These are phyloP conservation scores for Xylaria sp. DNA, from an alignment of 2,329 filamentous ascomycete genomes.

Conservation along the genomic window DNA sequence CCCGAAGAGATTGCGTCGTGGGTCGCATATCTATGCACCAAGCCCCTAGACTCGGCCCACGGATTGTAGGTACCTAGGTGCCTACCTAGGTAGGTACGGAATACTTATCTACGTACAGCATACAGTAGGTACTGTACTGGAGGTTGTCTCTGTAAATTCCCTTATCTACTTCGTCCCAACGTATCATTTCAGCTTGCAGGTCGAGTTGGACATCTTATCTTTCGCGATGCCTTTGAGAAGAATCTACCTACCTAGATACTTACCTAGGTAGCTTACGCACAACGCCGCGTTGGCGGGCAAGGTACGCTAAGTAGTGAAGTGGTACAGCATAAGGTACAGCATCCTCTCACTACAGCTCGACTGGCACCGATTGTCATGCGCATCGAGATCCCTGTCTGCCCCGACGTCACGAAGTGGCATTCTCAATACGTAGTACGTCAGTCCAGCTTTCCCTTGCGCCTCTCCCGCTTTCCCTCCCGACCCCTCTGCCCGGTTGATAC, in stretches of 20 bases:
- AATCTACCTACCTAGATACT: neutral
- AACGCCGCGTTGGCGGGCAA: neutral
- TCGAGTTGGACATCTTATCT: neutral
- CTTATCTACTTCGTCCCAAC: too few species aligned
- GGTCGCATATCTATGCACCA: too few species aligned
- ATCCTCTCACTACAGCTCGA: neutral
- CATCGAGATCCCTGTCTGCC: slow-evolving; percentile 3
- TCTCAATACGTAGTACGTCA: slow-evolving; percentile 11
- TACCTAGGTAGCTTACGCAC: neutral
- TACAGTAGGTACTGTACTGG: neutral
- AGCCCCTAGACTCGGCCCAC: too few species aligned
- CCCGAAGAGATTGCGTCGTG: too few species aligned
- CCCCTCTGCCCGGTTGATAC: neutral
- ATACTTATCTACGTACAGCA: too few species aligned
- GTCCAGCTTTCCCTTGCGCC: neutral
- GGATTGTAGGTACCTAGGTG: too few species aligned
- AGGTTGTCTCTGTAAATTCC: neutral
- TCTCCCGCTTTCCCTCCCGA: neutral
- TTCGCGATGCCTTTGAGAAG: neutral
- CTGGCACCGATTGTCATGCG: slow-evolving; percentile 10
- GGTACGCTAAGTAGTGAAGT: neutral
- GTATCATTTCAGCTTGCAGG: neutral
- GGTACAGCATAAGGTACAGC: neutral
- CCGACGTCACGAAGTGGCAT: slow-evolving; percentile 17
- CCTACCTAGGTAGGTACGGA: too few species aligned